phyloP scores from a whole-genome alignment of 176 grass and related monocot species.

The Elaeis guineensis region DNA sequence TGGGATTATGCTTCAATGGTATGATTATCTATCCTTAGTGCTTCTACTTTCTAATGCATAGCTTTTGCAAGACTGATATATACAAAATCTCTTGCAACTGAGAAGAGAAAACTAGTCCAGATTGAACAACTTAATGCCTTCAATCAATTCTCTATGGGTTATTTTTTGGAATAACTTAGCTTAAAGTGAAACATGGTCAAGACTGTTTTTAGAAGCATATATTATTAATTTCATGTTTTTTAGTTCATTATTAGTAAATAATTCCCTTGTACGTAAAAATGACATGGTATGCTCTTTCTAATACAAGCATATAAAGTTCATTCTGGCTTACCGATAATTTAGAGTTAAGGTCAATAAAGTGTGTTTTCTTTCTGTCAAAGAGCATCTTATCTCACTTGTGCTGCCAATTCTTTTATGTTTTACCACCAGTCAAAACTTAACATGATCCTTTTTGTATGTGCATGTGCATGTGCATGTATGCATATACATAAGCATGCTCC shows the following conservation, averaged over 20 bases:
- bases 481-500: neutral
- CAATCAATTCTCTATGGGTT: too few relatives aligned
- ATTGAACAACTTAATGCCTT: too few relatives aligned
- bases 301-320: too few relatives aligned
- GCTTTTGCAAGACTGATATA: slow-evolving; percentile 24
- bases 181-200: too few relatives aligned
- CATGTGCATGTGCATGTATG: neutral
- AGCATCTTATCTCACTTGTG: neutral
- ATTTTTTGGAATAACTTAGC: too few relatives aligned
- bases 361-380: neutral
- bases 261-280: too few relatives aligned
- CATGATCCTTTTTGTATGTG: neutral
- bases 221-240: too few relatives aligned
- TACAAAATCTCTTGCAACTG: slow-evolving; percentile 24
- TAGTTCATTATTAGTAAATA: too few relatives aligned
- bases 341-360: too few relatives aligned
- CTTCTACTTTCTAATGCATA: slow-evolving; percentile 5
- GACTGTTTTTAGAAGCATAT: too few relatives aligned
- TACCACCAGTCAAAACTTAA: neutral
- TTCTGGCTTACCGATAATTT: too few relatives aligned
- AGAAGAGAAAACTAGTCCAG: slow-evolving; percentile 10
- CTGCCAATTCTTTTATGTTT: neutral
- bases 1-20: slow-evolving; percentile 16
- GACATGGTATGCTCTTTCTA: too few relatives aligned
- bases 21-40: slow-evolving; percentile 14